Evolutionary conservation across 345 rosid species (phyloP).

Genomic region (Corchorus capsularis): DNA sequence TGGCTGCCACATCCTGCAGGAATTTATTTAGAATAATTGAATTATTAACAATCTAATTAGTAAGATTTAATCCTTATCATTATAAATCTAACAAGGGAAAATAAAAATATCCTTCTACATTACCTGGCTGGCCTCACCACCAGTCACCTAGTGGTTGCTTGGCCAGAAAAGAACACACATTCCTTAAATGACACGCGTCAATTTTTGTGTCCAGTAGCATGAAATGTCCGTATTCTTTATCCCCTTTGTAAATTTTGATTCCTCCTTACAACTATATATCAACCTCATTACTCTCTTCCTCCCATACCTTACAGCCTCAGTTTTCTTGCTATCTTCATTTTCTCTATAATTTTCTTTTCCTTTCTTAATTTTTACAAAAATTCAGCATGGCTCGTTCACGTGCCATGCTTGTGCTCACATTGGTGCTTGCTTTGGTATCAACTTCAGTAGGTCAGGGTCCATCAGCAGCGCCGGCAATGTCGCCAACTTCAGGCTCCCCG

Average conservation of each 20-base stretch:
- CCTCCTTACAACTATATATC: conserved; percentile 27
- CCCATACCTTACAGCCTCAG: not conserved
- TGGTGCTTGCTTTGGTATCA: conserved; percentile 25
- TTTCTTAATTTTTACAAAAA: not conserved
- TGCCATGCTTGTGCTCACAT: conserved; percentile 34
- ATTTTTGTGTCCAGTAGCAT: not conserved
- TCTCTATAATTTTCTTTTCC: not conserved
- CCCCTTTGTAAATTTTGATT: not conserved
- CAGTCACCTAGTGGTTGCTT: not conserved
- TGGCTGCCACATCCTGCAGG: conserved; percentile 1
- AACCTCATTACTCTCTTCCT: not conserved
- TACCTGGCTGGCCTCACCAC: not conserved
- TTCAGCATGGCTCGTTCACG: conserved; percentile 38
- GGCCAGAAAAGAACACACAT: conserved; percentile 8
- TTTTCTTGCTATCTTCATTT: not conserved
- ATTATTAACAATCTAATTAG: not conserved
- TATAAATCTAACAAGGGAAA: not conserved
- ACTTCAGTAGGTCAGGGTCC: conserved; percentile 40
- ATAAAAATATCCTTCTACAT: not conserved
- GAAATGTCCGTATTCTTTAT: conserved; percentile 19
- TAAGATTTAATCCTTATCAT: not conserved
- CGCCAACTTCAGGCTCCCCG: conserved; percentile 24
- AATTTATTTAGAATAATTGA: not conserved
- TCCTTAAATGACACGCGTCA: conserved; percentile 23
- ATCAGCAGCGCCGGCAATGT: conserved; percentile 21